Percentiles rank a stretch among this genome's conserved stretches.
These are phyloP conservation scores for Beauveria scarabaeidicola DNA, from an alignment of 2,329 filamentous ascomycete species.

Conservation along the genomic window DNA sequence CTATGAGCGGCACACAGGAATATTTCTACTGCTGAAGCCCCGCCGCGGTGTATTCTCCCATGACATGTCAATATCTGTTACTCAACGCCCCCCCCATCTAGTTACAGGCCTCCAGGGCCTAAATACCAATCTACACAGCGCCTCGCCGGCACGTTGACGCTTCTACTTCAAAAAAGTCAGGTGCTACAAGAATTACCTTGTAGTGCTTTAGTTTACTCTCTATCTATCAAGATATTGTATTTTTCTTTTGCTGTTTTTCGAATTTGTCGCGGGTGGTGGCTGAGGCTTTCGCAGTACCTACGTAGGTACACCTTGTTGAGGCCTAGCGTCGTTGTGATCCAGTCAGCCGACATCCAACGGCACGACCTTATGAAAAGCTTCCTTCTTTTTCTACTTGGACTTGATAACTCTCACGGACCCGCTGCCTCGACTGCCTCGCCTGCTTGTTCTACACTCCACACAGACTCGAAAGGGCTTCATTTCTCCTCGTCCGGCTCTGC, in stretches of 20 bases:
- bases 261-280: not conserved
- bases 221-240: not conserved
- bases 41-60: not conserved
- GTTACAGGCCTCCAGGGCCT: not conserved
- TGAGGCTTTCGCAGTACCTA: not conserved
- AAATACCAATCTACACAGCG: not conserved
- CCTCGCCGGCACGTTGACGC: not conserved
- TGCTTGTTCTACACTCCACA: not conserved
- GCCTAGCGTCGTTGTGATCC: not conserved
- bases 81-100: not conserved
- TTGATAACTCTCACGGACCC: not conserved
- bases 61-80: not conserved
- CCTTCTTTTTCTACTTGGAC: not conserved
- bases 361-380: constrained; percentile 3
- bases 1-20: not conserved
- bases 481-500: not conserved
- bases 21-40: not conserved
- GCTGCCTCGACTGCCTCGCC: not conserved
- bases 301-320: not conserved
- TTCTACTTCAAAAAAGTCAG: constrained; percentile 3
- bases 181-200: not conserved
- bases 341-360: constrained; percentile 6
- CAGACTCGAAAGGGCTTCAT: too few species aligned
- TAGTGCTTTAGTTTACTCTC: too few species aligned
- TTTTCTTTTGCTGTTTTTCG: not conserved